phyloP scores from a whole-genome alignment of 805 yeast species.

The Torulaspora gathmanii region DNA sequence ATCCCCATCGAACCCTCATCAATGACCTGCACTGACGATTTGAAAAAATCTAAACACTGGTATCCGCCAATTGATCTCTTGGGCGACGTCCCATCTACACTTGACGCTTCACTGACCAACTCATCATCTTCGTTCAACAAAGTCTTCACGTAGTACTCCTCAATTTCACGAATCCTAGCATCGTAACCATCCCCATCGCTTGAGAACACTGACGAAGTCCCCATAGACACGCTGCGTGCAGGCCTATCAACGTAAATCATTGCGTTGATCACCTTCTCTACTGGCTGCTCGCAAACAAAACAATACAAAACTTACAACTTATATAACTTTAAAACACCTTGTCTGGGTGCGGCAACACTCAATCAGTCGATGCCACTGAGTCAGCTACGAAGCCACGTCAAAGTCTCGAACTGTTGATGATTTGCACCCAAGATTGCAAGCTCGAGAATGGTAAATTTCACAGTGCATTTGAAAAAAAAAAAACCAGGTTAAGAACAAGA shows the following conservation, averaged over 20 bases:
- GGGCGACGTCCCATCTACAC: slow-evolving; percentile 5
- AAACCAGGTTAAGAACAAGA: neutral
- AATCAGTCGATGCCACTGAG: neutral
- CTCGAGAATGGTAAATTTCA: neutral
- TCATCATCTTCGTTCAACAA: slow-evolving; percentile 25
- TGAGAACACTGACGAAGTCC: slow-evolving; percentile 30
- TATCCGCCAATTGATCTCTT: slow-evolving; percentile 1
- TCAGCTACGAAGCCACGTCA: neutral
- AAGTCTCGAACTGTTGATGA: neutral
- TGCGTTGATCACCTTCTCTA: neutral
- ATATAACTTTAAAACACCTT: no score
- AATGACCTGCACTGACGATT: slow-evolving; percentile 4
- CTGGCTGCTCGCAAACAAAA: neutral
- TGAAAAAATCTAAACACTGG: slow-evolving; percentile 7
- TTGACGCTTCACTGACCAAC: slow-evolving; percentile 6
- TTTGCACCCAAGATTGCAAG: slow-evolving; percentile 5
- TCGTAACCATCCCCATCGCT: slow-evolving; percentile 24
- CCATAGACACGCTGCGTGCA: slow-evolving; percentile 11
- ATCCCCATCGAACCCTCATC: neutral
- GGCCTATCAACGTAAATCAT: neutral
- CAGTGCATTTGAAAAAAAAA: neutral
- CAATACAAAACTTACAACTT: neutral
- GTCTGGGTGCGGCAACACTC: neutral
- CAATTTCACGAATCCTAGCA: slow-evolving; percentile 30
- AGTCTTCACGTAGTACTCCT: slow-evolving; percentile 33